Base-by-base conservation (phyloP, 352 stramenopile genomes). In the Phytophthora cactorum region DNA sequence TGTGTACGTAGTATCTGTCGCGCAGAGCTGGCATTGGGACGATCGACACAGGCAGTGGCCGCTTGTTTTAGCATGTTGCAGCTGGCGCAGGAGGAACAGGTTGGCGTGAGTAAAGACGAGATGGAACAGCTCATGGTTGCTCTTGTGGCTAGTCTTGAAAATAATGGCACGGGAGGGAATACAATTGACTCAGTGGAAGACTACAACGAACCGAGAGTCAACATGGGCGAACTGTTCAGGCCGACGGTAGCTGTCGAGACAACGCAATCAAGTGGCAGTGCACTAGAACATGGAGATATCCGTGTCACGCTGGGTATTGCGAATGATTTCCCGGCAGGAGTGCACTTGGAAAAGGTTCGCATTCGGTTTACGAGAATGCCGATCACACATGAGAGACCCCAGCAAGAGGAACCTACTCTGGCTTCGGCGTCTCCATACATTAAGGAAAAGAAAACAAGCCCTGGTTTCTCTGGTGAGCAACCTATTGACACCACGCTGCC, bases 1-100 rank as follows among this genome's bases (percentile, higher is more conserved):
- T 88, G 72, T 51, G 73, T 89, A 9, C 78, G 68, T 2, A 68
- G 71, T 49, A 88, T 93, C 44, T 92, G 82, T 59, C 75, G 73
- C 17, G 64, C 79, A 5, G 82, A 93, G 50, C 52, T 93, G 11
- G 74, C 75, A 14, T 66, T 90, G 2, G 82, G 82, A 9, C 77
- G 80, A 12, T 78, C 78, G 4, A 73, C 80, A 4, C 78, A 91
- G 55, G 77, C 84, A 0, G 77, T 91, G 1, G 71, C 75, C 3
- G 84, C 74, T 4, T 92, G 81, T 27, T 88, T 91, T 44, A 91
- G 73, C 29, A 81, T 92, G 73, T 72, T 92, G 11, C 71, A 80
- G 43, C 68, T 83, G 11, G 77, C 81, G 0, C 76, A 90, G 34
- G 74, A 81, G 34, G 78, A 79, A 5, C 75, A 81, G n/a, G 69